Evolutionary conservation across 352 stramenopile species (phyloP), one percentile per base, ranked within the genome.

Genomic region (Phytophthora cryptogea): DNA sequence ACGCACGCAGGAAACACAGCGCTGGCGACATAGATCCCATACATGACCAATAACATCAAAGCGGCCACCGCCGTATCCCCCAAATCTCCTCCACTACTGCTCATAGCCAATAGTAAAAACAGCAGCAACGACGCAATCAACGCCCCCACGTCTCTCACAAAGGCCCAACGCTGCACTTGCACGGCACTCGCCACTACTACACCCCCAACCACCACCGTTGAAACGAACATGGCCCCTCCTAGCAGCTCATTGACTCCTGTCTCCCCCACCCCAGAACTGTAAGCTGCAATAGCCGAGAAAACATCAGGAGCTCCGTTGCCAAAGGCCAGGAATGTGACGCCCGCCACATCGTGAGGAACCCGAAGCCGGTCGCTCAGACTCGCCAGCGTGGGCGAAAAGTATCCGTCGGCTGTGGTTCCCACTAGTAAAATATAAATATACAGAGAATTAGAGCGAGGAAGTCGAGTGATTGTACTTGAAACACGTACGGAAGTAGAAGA

Each of bases 301-400:
- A 99, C 95, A 73, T 99, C 97, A 2, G 97, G 96, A 11, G 97
- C 96, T 56, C 97, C 86, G 76, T 99, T 99, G 13, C 97, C 97
- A 52, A 99, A 96, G 31, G 97, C 96, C 35, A 99, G 74, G 39
- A 99, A 94, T 4, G 97, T 99, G 46, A 99, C 97, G 26, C 97
- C 97, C 2, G 96, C 95, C 50, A 99, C 95, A 39, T 97, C 87
- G 51, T 90, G 90, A 37, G 88, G 80, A n/a, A 97, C 74, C 26
- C 86, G 70, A 5, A 96, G 72, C 48, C 87, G 66, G 33, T 97
- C 77, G 35, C 89, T 98, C 54, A 99, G 97, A 81, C 88, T 97
- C 54, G 97, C 96, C 10, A 99, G 82, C 13, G 90, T 96, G 0
- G 97, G 96, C 0, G 86, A 98, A 72, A 99, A 99, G 73, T 98